phyloP scores from a whole-genome alignment of 345 rosid genomes.

The Salix brachista region DNA sequence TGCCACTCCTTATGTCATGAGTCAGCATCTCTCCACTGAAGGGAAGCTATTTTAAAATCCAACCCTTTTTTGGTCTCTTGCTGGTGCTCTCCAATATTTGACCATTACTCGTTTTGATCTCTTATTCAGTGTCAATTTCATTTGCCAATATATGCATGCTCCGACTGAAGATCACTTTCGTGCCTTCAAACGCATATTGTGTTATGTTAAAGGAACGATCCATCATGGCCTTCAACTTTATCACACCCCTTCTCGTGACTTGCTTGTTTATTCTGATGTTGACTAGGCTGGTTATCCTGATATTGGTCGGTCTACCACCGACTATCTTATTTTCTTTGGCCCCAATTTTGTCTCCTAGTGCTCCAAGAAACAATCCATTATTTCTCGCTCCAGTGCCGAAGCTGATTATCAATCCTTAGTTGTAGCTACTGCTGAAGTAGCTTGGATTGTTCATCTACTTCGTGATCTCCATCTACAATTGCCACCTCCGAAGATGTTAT shows the following conservation, averaged over 20 bases:
- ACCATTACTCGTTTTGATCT: not conserved
- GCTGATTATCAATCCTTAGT: not conserved
- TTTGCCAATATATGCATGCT: not conserved
- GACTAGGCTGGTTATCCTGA: not conserved
- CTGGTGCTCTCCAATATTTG: not conserved
- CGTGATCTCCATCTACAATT: not conserved
- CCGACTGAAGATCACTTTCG: not conserved
- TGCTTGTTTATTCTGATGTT: not conserved
- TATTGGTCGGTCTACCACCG: not conserved
- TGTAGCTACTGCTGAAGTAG: not conserved
- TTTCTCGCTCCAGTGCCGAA: not conserved
- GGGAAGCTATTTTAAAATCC: not conserved
- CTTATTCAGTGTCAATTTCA: not conserved
- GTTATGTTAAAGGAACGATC: not conserved
- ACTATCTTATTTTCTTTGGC: not conserved
- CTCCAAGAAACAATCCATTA: not conserved
- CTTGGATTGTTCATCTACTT: not conserved
- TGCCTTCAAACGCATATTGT: not conserved
- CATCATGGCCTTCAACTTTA: not conserved
- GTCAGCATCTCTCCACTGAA: not conserved
- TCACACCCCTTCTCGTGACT: fast-evolving
- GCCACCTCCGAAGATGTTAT: not conserved
- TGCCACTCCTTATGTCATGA: too few relatives aligned
- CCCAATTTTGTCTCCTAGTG: not conserved
- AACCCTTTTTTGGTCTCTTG: not conserved